These are phyloP conservation scores for Podospora conica DNA, from an alignment of 495 filamentous ascomycete species.

Conservation along the genomic window DNA sequence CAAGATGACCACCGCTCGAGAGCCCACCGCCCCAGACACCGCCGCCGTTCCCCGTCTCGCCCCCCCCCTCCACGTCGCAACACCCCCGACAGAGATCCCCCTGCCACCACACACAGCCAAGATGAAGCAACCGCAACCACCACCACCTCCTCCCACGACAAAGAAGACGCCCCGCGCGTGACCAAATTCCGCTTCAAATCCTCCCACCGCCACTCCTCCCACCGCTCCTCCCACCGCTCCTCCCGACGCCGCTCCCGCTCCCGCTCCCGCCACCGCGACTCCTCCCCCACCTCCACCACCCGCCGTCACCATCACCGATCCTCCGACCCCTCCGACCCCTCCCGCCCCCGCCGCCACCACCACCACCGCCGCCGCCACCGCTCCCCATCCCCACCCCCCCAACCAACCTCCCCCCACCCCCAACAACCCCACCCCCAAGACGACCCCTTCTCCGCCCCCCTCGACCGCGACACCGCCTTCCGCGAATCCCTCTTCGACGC, in stretches of 20 bases:
- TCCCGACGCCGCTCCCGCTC: not conserved
- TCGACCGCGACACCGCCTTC: conserved; percentile 68
- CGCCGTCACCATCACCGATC: conserved; percentile 13
- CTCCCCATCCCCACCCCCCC: conserved; percentile 22
- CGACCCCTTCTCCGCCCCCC: conserved; percentile 46
- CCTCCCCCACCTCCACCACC: conserved; percentile 20
- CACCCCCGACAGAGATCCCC: conserved; percentile 4
- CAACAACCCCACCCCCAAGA: conserved; percentile 22
- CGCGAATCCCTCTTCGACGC: conserved; percentile 96
- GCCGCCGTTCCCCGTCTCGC: conserved; percentile 26
- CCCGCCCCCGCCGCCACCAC: conserved; percentile 16
- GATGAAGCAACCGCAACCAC: not conserved
- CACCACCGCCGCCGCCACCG: conserved; percentile 24
- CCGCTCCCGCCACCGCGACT: conserved; percentile 22
- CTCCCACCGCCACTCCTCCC: not conserved
- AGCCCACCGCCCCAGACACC: conserved; percentile 2
- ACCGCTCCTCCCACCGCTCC: conserved; percentile 6
- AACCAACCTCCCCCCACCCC: not conserved
- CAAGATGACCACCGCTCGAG: not conserved
- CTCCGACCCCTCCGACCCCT: conserved; percentile 21
- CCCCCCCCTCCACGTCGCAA: conserved; percentile 1
- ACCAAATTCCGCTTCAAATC: conserved; percentile 18
- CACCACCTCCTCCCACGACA: conserved; percentile 6
- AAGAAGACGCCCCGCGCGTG: not conserved
- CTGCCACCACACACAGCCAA: conserved; percentile 25